Evolutionary conservation across 805 yeast genomes (phyloP).

Genomic region (Yarrowia yakushimensis): DNA sequence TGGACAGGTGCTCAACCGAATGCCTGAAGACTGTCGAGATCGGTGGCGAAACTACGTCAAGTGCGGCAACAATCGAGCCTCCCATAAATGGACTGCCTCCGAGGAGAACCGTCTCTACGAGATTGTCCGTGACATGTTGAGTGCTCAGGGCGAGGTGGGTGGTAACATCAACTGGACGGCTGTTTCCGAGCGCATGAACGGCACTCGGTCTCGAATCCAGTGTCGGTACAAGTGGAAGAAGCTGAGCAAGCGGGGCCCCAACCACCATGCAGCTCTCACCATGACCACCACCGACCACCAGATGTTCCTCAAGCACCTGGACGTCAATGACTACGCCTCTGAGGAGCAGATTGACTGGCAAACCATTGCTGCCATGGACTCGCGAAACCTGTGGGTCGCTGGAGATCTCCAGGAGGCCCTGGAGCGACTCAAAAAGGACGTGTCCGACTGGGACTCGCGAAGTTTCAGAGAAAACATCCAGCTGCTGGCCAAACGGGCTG

Average conservation of each 20-base stretch:
- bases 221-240: slow-evolving; percentile 96
- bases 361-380: slow-evolving; percentile 47
- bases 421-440: slow-evolving; percentile 53
- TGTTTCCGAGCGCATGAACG: slow-evolving; percentile 86
- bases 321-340: slow-evolving; percentile 43
- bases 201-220: slow-evolving; percentile 84
- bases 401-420: slow-evolving; percentile 59
- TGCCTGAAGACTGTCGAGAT: slow-evolving; percentile 98
- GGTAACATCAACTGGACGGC: slow-evolving; percentile 78
- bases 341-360: slow-evolving; percentile 54
- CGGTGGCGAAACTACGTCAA: slow-evolving; percentile 94
- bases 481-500: slow-evolving; percentile 11
- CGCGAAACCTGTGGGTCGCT: slow-evolving; percentile 52
- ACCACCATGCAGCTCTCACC: slow-evolving; percentile 41
- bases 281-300: slow-evolving; percentile 48
- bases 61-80: slow-evolving; percentile 74
- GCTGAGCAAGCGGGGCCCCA: slow-evolving; percentile 57
- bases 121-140: slow-evolving; percentile 52
- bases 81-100: slow-evolving; percentile 72
- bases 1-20: slow-evolving; percentile 75
- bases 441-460: slow-evolving; percentile 46
- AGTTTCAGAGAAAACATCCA: slow-evolving; percentile 26
- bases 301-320: slow-evolving; percentile 49
- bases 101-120: slow-evolving; percentile 63
- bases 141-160: slow-evolving; percentile 34